Evolutionary conservation across 1,284 basidiomycete species (phyloP).

Genomic region (Marasmius sp.): DNA sequence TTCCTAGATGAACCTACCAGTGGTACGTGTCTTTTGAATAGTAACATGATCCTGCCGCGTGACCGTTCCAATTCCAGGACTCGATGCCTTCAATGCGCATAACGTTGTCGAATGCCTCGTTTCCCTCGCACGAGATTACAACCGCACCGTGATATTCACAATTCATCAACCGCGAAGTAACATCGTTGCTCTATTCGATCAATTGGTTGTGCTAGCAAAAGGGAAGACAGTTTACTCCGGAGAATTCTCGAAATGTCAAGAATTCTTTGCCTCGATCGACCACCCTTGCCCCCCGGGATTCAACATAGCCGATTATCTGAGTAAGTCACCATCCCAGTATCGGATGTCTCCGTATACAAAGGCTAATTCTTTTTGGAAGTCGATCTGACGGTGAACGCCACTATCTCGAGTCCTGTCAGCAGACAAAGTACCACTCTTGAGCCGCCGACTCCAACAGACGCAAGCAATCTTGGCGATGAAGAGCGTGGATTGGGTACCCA

Average conservation of each 20-base stretch:
- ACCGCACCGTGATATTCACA: slow-evolving; percentile 95
- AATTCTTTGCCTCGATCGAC: slow-evolving; percentile 80
- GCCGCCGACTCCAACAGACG: slow-evolving; percentile 33
- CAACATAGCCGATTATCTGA: slow-evolving; percentile 95
- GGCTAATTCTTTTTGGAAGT: slow-evolving; percentile 40
- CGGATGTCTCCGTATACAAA: too few relatives aligned
- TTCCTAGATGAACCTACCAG: slow-evolving; percentile 98
- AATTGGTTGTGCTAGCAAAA: slow-evolving; percentile 82
- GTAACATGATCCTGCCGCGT: neutral
- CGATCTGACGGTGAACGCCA: slow-evolving; percentile 83
- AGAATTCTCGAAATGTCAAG: slow-evolving; percentile 70
- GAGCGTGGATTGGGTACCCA: slow-evolving; percentile 50
- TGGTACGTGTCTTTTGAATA: slow-evolving; percentile 47
- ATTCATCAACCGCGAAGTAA: slow-evolving; percentile 99
- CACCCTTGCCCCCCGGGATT: slow-evolving; percentile 91
- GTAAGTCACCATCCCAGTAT: slow-evolving; percentile 43
- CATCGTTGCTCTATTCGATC: slow-evolving; percentile 94
- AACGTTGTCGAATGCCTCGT: slow-evolving; percentile 92
- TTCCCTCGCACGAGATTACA: slow-evolving; percentile 84
- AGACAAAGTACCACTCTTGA: slow-evolving; percentile 37
- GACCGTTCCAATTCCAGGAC: slow-evolving; percentile 44
- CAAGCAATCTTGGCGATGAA: slow-evolving; percentile 56
- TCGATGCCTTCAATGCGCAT: slow-evolving; percentile 94
- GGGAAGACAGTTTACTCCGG: slow-evolving; percentile 87
- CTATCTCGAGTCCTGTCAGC: slow-evolving; percentile 40